Base-by-base conservation (phyloP, 176 grass and related monocot genomes). In the Juncus inflexus region DNA sequence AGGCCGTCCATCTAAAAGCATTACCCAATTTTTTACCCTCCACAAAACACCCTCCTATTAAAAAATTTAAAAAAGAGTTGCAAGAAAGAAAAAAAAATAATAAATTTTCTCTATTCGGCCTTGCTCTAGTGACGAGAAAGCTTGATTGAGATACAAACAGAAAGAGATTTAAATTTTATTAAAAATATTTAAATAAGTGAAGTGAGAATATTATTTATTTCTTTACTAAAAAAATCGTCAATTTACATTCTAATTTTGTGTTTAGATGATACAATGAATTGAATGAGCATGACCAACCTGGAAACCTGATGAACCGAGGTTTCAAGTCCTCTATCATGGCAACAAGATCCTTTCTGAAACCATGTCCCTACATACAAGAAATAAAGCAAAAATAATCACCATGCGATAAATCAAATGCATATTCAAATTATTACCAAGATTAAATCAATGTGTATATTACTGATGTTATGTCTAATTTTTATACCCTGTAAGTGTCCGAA, bases 41-140 rank as follows among this genome's bases (percentile, higher is more conserved):
- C 12, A 90, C 87, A 55, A 77, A 90, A 75, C 76, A 83, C 69
- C 87, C 87, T 42, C 87, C 87, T 90, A 83, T 36, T 84, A 57
- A 59, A 37, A 67, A 43, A 1, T 38, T 28, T 51, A 16, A 51
- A 38, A 74, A 45, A 11, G 52, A 57, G 58, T 64, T 8, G 3
- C 1, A 62, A 68, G 19, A 28, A n/a, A n/a, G n/a, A n/a, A n/a
- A n/a, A n/a, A n/a, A n/a, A n/a, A n/a, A n/a, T n/a, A n/a, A n/a
- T n/a, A n/a, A n/a, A n/a, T n/a, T n/a, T n/a, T n/a, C n/a, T n/a
- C n/a, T n/a, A n/a, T n/a, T n/a, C n/a, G n/a, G n/a, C n/a, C n/a
- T n/a, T n/a, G n/a, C n/a, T n/a, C n/a, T n/a, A n/a, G n/a, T n/a
- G n/a, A 28, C 19, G 19, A 28, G 19, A 28, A 28, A 28, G 0